Conservation (phyloP, 2,329 filamentous ascomycete genomes). For the Sporothrix mexicana region DNA sequence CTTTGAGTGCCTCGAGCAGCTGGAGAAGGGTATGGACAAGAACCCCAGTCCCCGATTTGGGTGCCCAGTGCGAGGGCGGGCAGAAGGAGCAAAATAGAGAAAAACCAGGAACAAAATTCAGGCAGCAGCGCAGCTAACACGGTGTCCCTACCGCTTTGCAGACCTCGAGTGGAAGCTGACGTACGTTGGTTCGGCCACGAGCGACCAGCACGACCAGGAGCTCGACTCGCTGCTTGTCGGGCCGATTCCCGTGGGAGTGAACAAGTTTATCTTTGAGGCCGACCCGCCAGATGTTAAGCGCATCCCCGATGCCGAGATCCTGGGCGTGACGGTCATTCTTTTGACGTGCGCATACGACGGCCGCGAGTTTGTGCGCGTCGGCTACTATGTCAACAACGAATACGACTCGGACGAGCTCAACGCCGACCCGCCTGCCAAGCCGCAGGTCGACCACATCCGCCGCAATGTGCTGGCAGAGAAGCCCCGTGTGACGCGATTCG, state of each 20-base stretch:
- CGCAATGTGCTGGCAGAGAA: conserved; percentile 96
- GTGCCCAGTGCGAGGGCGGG: background rate
- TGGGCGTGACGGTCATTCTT: conserved; percentile 96
- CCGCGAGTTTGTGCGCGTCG: conserved; percentile 95
- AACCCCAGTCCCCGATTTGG: background rate
- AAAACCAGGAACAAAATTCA: background rate
- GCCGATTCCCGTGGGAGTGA: conserved; percentile 95
- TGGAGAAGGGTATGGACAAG: conserved; percentile 77
- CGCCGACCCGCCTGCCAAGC: conserved; percentile 88
- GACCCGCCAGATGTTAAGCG: conserved; percentile 87
- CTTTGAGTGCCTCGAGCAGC: conserved; percentile 92
- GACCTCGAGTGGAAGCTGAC: conserved; percentile 99
- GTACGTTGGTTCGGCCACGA: conserved; percentile 97
- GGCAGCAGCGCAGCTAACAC: conserved; percentile 20
- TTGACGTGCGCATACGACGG: conserved; percentile 96
- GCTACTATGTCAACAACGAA: conserved; percentile 99
- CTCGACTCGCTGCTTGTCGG: conserved; percentile 96
- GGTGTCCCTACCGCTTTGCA: conserved; percentile 45
- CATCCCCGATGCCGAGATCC: conserved; percentile 92
- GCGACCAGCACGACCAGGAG: conserved; percentile 96
- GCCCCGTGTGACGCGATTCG: conserved; percentile 94
- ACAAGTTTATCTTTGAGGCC: conserved; percentile 98
- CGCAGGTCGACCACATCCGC: conserved; percentile 87
- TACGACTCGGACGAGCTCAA: conserved; percentile 91
- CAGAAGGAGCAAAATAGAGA: background rate